Base-by-base conservation (phyloP, 2,329 filamentous ascomycete genomes). In the Colletotrichum sublineola region DNA sequence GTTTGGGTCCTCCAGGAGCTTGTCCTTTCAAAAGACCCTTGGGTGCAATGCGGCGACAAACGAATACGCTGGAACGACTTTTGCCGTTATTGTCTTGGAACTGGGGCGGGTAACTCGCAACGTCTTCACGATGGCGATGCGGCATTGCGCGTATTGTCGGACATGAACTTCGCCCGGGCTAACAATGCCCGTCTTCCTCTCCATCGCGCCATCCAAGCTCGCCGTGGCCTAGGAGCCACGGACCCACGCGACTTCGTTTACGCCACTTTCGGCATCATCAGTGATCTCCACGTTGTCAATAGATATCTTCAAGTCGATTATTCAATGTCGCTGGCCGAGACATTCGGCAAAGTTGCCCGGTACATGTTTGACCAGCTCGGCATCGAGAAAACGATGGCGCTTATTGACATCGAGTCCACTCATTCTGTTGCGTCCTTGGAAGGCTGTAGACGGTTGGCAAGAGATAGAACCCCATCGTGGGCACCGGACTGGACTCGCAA, bases 1-100 rank as follows among this genome's bases (percentile, higher is more conserved):
- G 53, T 72, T 0, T 72, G 68, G 71, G 77, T 79, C 20, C 71
- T 80, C 20, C 78, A 80, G 52, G 79, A 80, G 52, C 75, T 80
- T 44, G 73, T 74, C 0, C 71, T 73, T 24, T 79, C 79, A 6
- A 57, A 69, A 11, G 62, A 73, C 9, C 64, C 79, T 4, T 67
- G 71, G 44, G 75, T 80, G 3, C 76, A 75, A 31, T 79, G 77
- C 57, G 76, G 75, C 11, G 63, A 62, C 1, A 65, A 65, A 11
- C 53, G 69, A 0, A 24, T 60, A 24, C 65, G 65, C 1, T 72
- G 69, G 65, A n/a, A 29, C 8, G 44, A 53, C 7, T 48, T 67
- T 15, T 67, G 63, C 18, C 31, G 33, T 29, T 33, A 61, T 15
- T 42, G 67, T 33, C 38, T 70, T 38, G 63, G 14, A 8, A n/a